Percentiles rank a stretch among this genome's conserved stretches.
Conservation (phyloP, 1,139 yeast species). For the Candida tetrigidarum region DNA sequence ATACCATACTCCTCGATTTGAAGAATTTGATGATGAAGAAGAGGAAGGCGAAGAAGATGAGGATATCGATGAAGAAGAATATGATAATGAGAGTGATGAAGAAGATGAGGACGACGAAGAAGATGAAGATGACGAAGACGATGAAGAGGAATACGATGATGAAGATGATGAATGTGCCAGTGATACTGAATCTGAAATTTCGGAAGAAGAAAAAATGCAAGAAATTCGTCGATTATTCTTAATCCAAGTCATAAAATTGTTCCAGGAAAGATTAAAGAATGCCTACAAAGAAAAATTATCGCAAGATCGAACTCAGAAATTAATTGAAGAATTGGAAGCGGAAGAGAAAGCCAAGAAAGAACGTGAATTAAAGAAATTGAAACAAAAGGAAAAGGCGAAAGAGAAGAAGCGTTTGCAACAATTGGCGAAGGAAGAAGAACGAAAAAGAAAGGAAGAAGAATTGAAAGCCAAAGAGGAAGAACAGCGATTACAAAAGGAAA, state of each 20-base stretch:
- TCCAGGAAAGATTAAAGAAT: conserved; percentile 70
- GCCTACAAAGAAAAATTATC: conserved; percentile 79
- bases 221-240: conserved; percentile 81
- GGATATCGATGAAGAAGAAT: conserved; percentile 25
- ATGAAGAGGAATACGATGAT: conserved; percentile 36
- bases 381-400: conserved; percentile 76
- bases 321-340: conserved; percentile 79
- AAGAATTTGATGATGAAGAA: conserved; percentile 23
- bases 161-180: conserved; percentile 35
- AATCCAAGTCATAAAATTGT: conserved; percentile 70
- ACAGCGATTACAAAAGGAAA: conserved; percentile 36
- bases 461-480: conserved; percentile 41
- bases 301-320: conserved; percentile 70
- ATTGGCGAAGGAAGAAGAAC: conserved; percentile 77
- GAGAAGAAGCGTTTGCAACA: conserved; percentile 76
- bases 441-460: conserved; percentile 61
- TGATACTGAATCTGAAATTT: conserved; percentile 48
- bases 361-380: conserved; percentile 69
- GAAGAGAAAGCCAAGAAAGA: conserved; percentile 73
- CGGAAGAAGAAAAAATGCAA: conserved; percentile 69
- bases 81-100: conserved; percentile 28
- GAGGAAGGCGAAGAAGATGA: conserved; percentile 12
- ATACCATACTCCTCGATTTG: conserved; percentile 9
- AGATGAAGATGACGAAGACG: conserved; percentile 33
- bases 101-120: conserved; percentile 31